Percentiles rank a stretch among this genome's conserved stretches.
Conservation (phyloP, 192 early-diverging fungal genomes). For the Coemansia sp. region DNA sequence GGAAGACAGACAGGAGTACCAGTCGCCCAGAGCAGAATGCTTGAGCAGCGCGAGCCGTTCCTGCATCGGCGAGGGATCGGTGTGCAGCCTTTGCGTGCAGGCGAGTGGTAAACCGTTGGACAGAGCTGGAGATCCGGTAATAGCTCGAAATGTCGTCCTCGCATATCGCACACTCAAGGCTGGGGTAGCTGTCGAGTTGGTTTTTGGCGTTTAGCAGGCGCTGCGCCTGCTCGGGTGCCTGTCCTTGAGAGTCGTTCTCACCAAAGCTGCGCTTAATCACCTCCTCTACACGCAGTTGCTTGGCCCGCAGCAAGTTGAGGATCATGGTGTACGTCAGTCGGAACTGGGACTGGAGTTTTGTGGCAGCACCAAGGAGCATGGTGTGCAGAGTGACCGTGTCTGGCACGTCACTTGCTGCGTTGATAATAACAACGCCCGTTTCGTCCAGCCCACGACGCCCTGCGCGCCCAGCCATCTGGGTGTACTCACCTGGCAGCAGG, state of each 20-base stretch:
- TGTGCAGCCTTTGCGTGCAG: conserved; percentile 30
- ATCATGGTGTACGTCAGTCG: conserved; percentile 98
- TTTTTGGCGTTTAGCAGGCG: conserved; percentile 66
- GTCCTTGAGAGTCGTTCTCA: conserved; percentile 82
- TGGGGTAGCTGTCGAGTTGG: conserved; percentile 56
- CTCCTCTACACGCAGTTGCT: conserved; percentile 93
- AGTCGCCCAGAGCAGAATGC: conserved; percentile 71
- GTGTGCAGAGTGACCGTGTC: conserved; percentile 61
- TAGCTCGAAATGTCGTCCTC: conserved; percentile 67
- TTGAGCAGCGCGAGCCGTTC: conserved; percentile 59
- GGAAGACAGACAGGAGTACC: conserved; percentile 72
- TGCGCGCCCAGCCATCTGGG: conserved; percentile 98
- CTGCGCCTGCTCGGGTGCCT: conserved; percentile 78
- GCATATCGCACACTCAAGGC: conserved; percentile 81
- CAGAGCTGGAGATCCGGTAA: conserved; percentile 56
- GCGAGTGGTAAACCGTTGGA: conserved; percentile 32
- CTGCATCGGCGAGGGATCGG: conserved; percentile 23
- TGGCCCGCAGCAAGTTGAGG: conserved; percentile 90
- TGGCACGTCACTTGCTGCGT: conserved; percentile 59
- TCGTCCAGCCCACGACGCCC: conserved; percentile 90
- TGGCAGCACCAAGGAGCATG: conserved; percentile 85
- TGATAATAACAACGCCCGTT: conserved; percentile 90
- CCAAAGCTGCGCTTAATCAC: conserved; percentile 98
- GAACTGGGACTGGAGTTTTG: conserved; percentile 93
- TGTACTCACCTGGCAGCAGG: conserved; percentile 93